Evolutionary conservation across 768 basidiomycete genomes (phyloP).

Genomic region (Suillus spraguei): DNA sequence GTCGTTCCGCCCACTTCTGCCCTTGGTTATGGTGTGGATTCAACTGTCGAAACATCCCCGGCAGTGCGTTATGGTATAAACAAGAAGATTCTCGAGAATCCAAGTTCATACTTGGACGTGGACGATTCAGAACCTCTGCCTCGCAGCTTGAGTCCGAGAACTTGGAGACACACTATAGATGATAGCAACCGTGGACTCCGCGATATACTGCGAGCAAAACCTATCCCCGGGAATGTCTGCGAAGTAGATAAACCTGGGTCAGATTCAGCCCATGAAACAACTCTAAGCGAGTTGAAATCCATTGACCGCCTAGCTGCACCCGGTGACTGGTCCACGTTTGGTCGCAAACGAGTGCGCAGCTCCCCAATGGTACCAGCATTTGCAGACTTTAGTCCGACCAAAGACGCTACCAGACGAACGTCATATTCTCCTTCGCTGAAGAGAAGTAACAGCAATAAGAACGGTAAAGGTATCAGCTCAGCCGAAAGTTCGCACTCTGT

Average conservation of each 20-base stretch:
- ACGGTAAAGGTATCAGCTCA: slow-evolving; percentile 15
- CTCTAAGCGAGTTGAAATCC: slow-evolving; percentile 13
- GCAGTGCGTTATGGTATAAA: slow-evolving; percentile 19
- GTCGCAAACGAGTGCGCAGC: slow-evolving; percentile 26
- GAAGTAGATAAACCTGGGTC: slow-evolving; percentile 8
- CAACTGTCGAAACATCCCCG: not conserved
- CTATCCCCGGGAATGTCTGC: not conserved
- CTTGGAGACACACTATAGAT: slow-evolving; percentile 21
- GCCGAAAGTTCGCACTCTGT: slow-evolving; percentile 21
- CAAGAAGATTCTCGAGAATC: slow-evolving; percentile 33
- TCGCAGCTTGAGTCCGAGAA: slow-evolving; percentile 31
- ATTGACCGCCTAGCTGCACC: slow-evolving; percentile 19
- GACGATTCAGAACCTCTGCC: slow-evolving; percentile 17
- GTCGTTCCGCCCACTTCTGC: not conserved
- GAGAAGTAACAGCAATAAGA: slow-evolving; percentile 12
- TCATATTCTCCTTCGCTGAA: slow-evolving; percentile 26
- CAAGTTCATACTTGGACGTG: slow-evolving; percentile 30
- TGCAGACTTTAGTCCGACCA: slow-evolving; percentile 18
- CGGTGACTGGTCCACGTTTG: slow-evolving; percentile 40
- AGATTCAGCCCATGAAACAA: slow-evolving; percentile 9
- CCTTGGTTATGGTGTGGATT: slow-evolving; percentile 9
- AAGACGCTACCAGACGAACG: slow-evolving; percentile 15
- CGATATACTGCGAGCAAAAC: slow-evolving; percentile 12
- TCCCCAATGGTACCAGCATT: slow-evolving; percentile 17
- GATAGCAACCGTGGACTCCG: slow-evolving; percentile 11